Base-by-base conservation (phyloP, 2,329 filamentous ascomycete species). In the Myriosclerotinia scirpicola region DNA sequence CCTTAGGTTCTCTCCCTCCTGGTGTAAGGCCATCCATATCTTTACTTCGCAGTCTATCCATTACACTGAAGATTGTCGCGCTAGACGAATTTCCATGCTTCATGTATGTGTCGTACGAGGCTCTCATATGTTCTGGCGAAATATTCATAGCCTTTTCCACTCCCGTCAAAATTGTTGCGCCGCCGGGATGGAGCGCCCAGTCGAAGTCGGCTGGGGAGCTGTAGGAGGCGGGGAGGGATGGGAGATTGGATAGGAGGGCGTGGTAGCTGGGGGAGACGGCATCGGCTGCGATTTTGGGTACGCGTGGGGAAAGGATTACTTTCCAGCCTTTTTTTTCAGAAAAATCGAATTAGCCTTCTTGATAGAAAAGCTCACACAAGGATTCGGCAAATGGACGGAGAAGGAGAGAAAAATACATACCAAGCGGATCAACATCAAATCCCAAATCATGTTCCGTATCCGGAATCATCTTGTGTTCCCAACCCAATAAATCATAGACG, bases 171-270 rank as follows among this genome's bases (percentile, higher is more conserved):
- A 91, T 89, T 0, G 87, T 86, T 0, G 86, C 81, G 22, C 89
- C 89, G 5, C 89, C 89, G 0, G 89, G 89, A 71, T 91, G 89
- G 74, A 91, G 83, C 0, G 88, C 89, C 89, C 89, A 91, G 78
- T 91, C 89, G 70, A 90, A 90, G 67, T 89, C 84, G 0, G 80
- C 75, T 0, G 87, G 79, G 0, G 75, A 70, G n/a, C 76, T 73
- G 71, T 83, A 83, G 9, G 76, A 72, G 6, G 75, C 73, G 0
- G 84, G 83, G 3, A 86, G 76, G 0, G 77, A 74, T 65, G 73
- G 77, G 30, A 84, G 74, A 9, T 81, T 81, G 7, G 81, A 76
- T 42, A 88, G 73, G 17, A 90, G 80, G 36, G 84, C 80, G 20
- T 78, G 72, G 71, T 89, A 90, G 5, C 84, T 81, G 4, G 84